Conservation (phyloP, 1,284 basidiomycete genomes). For the Porogramme epimiltina region DNA sequence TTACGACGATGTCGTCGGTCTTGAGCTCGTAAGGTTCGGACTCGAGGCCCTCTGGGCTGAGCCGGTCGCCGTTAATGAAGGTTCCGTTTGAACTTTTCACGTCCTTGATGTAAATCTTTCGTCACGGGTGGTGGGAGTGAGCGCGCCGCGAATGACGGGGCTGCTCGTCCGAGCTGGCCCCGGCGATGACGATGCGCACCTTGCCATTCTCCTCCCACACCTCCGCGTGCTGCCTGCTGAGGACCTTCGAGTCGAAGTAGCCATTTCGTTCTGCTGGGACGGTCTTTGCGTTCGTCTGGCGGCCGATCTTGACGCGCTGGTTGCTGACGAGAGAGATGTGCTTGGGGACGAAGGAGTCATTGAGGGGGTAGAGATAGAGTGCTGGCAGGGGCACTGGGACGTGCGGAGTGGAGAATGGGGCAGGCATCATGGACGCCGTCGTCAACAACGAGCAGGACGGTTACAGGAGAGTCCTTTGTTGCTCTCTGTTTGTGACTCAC, state of each 20-base stretch:
- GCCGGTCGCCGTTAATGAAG: conserved; percentile 94
- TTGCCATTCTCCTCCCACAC: conserved; percentile 94
- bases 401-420: conserved; percentile 34
- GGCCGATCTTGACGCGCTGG: conserved; percentile 91
- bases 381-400: conserved; percentile 53
- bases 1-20: conserved; percentile 87
- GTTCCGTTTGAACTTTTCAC: conserved; percentile 98
- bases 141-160: not conserved
- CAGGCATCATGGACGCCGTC: conserved; percentile 36
- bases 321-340: conserved; percentile 84
- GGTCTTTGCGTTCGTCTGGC: conserved; percentile 97
- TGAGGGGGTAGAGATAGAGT: conserved; percentile 92
- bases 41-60: conserved; percentile 90
- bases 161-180: not conserved
- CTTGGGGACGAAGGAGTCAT: conserved; percentile 96
- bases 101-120: conserved; percentile 95
- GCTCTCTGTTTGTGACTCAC: conserved; percentile 30
- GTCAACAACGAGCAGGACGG: conserved; percentile 33
- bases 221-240: conserved; percentile 95
- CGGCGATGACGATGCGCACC: conserved; percentile 44
- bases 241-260: conserved; percentile 96
- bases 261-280: conserved; percentile 94
- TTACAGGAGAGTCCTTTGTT: conserved; percentile 29
- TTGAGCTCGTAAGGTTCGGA: conserved; percentile 94
- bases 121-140: conserved; percentile 7